A percentile compares a stretch with the other conserved stretches of the same genome.
phyloP scores from a whole-genome alignment of 2,329 filamentous ascomycete genomes.

The Botrytis tulipae region DNA sequence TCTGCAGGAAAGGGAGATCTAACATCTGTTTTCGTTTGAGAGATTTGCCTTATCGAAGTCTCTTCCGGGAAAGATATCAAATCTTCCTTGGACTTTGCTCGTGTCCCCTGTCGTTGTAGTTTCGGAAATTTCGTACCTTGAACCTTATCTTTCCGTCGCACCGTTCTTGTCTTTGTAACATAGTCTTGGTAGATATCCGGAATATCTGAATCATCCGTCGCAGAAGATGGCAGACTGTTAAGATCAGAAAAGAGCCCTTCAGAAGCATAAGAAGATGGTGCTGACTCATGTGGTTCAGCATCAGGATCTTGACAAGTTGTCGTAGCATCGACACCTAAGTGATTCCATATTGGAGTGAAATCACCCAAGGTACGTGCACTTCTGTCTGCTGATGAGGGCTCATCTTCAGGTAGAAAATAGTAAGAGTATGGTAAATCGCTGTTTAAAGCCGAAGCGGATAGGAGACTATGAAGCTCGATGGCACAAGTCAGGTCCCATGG shows the following conservation, averaged over 20 bases:
- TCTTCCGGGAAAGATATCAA: neutral
- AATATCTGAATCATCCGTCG: slow-evolving; percentile 4
- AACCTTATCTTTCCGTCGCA: slow-evolving; percentile 21
- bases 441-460: neutral
- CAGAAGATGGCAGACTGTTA: neutral
- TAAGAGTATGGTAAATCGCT: neutral
- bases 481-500: slow-evolving; percentile 22
- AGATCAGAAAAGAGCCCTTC: neutral
- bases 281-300: slow-evolving; percentile 1
- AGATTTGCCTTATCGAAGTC: neutral
- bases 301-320: neutral
- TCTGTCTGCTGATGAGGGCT: neutral
- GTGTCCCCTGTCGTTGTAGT: neutral
- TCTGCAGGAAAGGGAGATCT: slow-evolving; percentile 2
- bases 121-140: neutral
- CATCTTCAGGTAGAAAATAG: neutral
- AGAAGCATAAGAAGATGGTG: slow-evolving; percentile 8
- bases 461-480: slow-evolving; percentile 20
- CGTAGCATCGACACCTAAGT: neutral
- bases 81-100: neutral
- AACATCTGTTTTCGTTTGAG: neutral
- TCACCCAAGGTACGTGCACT: neutral
- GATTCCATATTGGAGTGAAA: slow-evolving; percentile 17
- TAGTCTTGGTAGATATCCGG: neutral
- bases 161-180: slow-evolving; percentile 17